phyloP scores from a whole-genome alignment of 768 basidiomycete species.

The Tricholoma furcatifolium region DNA sequence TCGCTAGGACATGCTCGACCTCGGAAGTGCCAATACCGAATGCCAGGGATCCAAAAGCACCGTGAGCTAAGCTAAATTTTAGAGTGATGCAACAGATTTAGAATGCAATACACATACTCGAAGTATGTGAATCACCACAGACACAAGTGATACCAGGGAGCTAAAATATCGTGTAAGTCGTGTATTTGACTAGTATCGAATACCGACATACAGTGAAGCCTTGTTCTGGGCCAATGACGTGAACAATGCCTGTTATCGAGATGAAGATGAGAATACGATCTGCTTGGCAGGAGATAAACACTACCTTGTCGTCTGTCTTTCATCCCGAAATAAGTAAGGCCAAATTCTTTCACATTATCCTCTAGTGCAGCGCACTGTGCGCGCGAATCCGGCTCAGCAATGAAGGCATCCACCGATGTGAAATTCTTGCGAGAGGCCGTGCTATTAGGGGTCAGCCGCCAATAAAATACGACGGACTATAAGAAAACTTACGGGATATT shows the following conservation, averaged over 20 bases:
- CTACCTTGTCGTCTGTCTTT: constrained; percentile 84
- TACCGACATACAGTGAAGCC: constrained; percentile 70
- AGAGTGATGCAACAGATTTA: constrained; percentile 4
- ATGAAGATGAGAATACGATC: constrained; percentile 6
- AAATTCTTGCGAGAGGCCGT: constrained; percentile 76
- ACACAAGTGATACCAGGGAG: constrained; percentile 80
- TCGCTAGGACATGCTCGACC: constrained; percentile 92
- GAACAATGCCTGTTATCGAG: constrained; percentile 62
- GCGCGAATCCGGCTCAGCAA: constrained; percentile 81
- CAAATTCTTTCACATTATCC: constrained; percentile 89
- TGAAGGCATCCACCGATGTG: constrained; percentile 68
- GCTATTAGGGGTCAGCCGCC: constrained; percentile 33
- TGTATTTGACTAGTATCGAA: neutral
- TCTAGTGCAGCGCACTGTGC: constrained; percentile 83
- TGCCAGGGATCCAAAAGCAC: constrained; percentile 89
- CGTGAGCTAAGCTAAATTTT: constrained; percentile 57
- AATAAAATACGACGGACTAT: neutral
- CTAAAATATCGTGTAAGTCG: constrained; percentile 28
- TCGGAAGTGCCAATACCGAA: constrained; percentile 95
- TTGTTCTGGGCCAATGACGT: constrained; percentile 92
- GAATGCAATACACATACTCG: constrained; percentile 52
- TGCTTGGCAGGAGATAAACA: neutral
- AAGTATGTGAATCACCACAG: constrained; percentile 93
- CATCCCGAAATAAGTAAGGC: constrained; percentile 90
- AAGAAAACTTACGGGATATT: constrained; percentile 72